Evolutionary conservation across 768 basidiomycete genomes (phyloP), one percentile per base, ranked within the genome.

Genomic region (Clavulina sp.): DNA sequence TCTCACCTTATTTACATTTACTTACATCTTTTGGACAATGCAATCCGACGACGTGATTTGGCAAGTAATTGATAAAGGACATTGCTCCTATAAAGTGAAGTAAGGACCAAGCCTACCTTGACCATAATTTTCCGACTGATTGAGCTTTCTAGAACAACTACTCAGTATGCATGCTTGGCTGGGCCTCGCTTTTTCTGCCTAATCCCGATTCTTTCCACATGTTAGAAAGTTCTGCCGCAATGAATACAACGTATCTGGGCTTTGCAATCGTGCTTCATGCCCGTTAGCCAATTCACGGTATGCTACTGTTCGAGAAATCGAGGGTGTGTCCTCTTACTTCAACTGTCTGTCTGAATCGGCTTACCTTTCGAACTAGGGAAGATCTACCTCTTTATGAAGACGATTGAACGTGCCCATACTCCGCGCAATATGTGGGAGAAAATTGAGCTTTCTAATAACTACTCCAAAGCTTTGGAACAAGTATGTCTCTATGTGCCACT

Each of bases 61-160:
- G 93, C 85, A 80, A 19, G 85, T 91, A 29, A 89, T 92, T 63
- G 88, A 87, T 66, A 74, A 77, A 52, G 87, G 89, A 60, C 96
- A 96, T 66, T 99, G 95, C 71, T 95, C 93, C 0, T 99, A 93
- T 68, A 97, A 96, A 84, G 92, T 99, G 73, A 97, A 93, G 93
- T 92, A 59, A 63, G 86, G 71, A 3, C 19, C 23, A 32, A n/a
- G 28, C 19, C 30, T 1, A 6, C 43, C 38, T 28, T 5, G 36
- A 26, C 48, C 18, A 30, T 30, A 28, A 19, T 21, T 18, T 48
- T 44, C 57, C 55, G 49, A 58, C 48, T 49, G 43, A 33, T 33
- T 48, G 4, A 36, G 33, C 5, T 54, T 16, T 38, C 29, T 9
- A 93, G 91, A 66, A 93, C 93, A 0, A 71, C 78, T 1, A 95